Conservation (phyloP, 768 basidiomycete species). For the Hygrocybe coccinea region DNA sequence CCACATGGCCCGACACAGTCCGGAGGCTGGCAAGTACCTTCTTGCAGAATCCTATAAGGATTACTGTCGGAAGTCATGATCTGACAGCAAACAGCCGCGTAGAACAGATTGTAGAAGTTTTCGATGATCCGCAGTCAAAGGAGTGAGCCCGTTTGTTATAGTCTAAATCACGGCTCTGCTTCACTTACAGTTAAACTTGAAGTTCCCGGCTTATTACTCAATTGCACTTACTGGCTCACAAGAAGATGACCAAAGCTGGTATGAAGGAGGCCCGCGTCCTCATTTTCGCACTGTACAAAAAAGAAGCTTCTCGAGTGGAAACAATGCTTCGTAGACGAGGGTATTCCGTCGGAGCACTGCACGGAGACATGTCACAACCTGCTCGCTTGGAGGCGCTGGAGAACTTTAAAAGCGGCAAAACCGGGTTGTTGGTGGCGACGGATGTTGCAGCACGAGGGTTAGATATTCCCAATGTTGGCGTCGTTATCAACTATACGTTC, state of each 20-base stretch:
- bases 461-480: constrained; percentile 93
- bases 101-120: constrained; percentile 89
- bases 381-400: constrained; percentile 83
- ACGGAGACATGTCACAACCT: constrained; percentile 86
- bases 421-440: constrained; percentile 85
- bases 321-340: constrained; percentile 66
- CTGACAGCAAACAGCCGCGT: constrained; percentile 91
- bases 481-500: constrained; percentile 97
- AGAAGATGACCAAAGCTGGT: constrained; percentile 52
- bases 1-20: constrained; percentile 97
- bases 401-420: constrained; percentile 76
- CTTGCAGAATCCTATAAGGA: constrained; percentile 75
- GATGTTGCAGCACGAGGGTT: constrained; percentile 96
- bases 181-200: background rate
- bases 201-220: constrained; percentile 59
- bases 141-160: constrained; percentile 55
- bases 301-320: constrained; percentile 90
- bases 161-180: too few species aligned
- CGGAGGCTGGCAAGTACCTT: constrained; percentile 85
- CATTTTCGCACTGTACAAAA: constrained; percentile 96
- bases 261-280: constrained; percentile 66
- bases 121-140: constrained; percentile 79
- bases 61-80: constrained; percentile 95
- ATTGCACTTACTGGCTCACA: constrained; percentile 52
- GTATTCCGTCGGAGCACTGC: constrained; percentile 76